Base-by-base conservation (phyloP, 768 basidiomycete genomes). In the Dentipellis sp. region DNA sequence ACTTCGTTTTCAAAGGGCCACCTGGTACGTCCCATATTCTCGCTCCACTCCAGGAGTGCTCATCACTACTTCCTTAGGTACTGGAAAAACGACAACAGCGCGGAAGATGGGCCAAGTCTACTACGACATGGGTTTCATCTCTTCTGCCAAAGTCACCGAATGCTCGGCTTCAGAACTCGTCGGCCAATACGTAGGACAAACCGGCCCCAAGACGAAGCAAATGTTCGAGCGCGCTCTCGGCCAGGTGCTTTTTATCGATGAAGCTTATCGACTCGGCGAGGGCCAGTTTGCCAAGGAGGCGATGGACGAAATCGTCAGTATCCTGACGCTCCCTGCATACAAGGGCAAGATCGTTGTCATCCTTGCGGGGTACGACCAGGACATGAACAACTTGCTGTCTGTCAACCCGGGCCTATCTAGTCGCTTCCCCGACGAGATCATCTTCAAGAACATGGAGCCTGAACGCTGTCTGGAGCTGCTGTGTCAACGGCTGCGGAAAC, bases 1-100 rank as follows among this genome's bases (percentile, higher is more conserved):
- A 74, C 42, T 88, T 86, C 51, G 68, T 87, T 2, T 86, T 88
- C 74, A 86, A 83, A 61, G 85, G 86, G 0, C 86, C 85, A 5
- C 86, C 85, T 58, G 84, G 79, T 83, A 63, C 62, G 72, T 64
- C 17, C 0, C 45, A 35, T n/a, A 48, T 19, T 38, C 23, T 23
- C 34, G 16, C 19, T 19, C 52, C 8, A 37, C 17, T 37, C 29
- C 3, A 29, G 29, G 29, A 29, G n/a, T 22, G 42, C 11, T 42
- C 16, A 37, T 49, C 8, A 3, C 40, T 11, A 22, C 16, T n/a
- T 12, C 10, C 45, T 12, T 42, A 83, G 83, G 83, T 3, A 83
- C 82, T 0, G 82, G 83, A 14, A 84, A 84, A 56, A 84, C 83
- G 1, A 84, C 82, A 0, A 75, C 75, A 0, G 82, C 82, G 1